Percentiles rank a stretch among this genome's conserved stretches.
Conservation (phyloP, 2,329 filamentous ascomycete species). For the Davidsoniella australis region DNA sequence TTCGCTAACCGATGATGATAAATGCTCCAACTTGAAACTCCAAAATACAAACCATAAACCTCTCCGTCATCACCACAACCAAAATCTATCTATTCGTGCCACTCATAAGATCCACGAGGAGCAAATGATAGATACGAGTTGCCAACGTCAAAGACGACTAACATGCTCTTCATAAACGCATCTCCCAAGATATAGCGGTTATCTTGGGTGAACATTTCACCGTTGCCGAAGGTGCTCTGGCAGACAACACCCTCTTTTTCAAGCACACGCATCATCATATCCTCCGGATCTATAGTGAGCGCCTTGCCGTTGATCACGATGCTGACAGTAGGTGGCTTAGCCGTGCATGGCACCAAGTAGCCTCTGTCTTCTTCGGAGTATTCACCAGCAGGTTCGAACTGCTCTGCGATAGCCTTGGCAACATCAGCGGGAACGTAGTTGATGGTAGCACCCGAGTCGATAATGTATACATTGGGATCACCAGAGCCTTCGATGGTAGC, state of each 20-base stretch:
- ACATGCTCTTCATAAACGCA: conserved; percentile 31
- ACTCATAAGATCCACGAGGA: background rate
- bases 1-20: no score
- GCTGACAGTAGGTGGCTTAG: conserved; percentile 18
- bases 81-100: background rate
- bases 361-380: conserved; percentile 16
- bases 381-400: conserved; percentile 14
- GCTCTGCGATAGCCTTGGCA: conserved; percentile 18
- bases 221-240: background rate
- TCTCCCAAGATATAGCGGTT: conserved; percentile 33
- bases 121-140: conserved; percentile 28
- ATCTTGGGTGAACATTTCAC: background rate
- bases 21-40: no score
- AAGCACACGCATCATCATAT: conserved; percentile 3
- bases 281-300: conserved; percentile 4
- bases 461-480: conserved; percentile 13
- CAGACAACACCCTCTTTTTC: conserved; percentile 4
- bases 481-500: conserved; percentile 12
- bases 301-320: conserved; percentile 17
- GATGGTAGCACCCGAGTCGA: conserved; percentile 18
- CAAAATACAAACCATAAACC: no score
- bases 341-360: conserved; percentile 16
- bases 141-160: conserved; percentile 30
- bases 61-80: no score
- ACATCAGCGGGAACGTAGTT: conserved; percentile 17